phyloP scores from a whole-genome alignment of 2,329 filamentous ascomycete genomes.

The Mollisia scopiformis region DNA sequence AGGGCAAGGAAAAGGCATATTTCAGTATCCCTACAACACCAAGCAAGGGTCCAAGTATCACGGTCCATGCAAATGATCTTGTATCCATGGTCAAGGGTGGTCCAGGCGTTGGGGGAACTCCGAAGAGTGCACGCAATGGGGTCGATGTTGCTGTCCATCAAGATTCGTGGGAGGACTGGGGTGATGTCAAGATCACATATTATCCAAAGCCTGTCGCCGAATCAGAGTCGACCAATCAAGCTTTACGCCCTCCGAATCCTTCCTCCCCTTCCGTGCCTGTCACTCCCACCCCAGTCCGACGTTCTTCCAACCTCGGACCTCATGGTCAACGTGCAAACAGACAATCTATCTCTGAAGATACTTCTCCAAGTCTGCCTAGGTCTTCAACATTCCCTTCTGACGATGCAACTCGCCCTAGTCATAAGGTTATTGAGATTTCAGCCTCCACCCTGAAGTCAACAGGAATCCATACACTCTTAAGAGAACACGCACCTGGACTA shows the following conservation, averaged over 20 bases:
- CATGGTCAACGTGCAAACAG: slow-evolving; percentile 35
- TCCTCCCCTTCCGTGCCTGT: slow-evolving; percentile 32
- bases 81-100: slow-evolving; percentile 70
- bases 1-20: slow-evolving; percentile 74
- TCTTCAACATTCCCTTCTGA: slow-evolving; percentile 29
- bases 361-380: slow-evolving; percentile 35
- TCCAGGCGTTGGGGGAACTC: slow-evolving; percentile 37
- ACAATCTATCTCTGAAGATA: slow-evolving; percentile 38
- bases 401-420: slow-evolving; percentile 28
- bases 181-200: slow-evolving; percentile 78
- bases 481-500: slow-evolving; percentile 62
- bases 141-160: slow-evolving; percentile 24
- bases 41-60: slow-evolving; percentile 45
- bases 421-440: slow-evolving; percentile 51
- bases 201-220: slow-evolving; percentile 53
- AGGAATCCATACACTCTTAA: slow-evolving; percentile 59
- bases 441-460: slow-evolving; percentile 53
- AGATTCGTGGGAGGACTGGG: slow-evolving; percentile 72
- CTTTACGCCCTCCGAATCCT: slow-evolving; percentile 33
- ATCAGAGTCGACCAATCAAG: slow-evolving; percentile 28
- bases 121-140: slow-evolving; percentile 35
- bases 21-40: slow-evolving; percentile 46
- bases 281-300: slow-evolving; percentile 38
- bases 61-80: slow-evolving; percentile 82
- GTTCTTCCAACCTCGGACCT: slow-evolving; percentile 38